These are phyloP conservation scores for Monosporozyma yasuniensis DNA, from an alignment of 805 yeast species.

Conservation along the genomic window DNA sequence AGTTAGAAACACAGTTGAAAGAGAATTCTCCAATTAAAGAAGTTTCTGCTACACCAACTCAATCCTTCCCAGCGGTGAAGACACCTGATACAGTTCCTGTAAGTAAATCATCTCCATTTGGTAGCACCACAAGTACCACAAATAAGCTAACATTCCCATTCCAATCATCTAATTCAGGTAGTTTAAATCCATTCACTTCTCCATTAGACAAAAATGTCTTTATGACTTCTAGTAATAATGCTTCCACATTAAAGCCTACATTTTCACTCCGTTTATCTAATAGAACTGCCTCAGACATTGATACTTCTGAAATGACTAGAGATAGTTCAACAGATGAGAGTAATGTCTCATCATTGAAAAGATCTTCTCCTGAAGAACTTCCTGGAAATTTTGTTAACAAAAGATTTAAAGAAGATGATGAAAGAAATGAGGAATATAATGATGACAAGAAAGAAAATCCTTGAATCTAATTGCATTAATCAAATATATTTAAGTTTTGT, in stretches of 20 bases:
- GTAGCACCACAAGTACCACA: background rate
- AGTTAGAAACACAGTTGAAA: conserved; percentile 14
- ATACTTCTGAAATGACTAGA: background rate
- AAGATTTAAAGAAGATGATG: conserved; percentile 1
- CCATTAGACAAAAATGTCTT: background rate
- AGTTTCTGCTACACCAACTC: background rate
- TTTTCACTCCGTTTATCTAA: conserved; percentile 2
- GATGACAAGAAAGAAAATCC: background rate
- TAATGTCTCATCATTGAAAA: conserved; percentile 6
- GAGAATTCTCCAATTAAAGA: background rate
- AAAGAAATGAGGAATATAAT: background rate
- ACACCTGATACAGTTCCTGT: background rate
- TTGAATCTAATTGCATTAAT: background rate
- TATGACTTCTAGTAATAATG: conserved; percentile 1
- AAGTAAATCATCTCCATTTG: background rate
- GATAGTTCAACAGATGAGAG: conserved; percentile 3
- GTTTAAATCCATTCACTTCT: conserved; percentile 1
- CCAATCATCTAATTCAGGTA: background rate
- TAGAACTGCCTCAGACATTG: background rate
- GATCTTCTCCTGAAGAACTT: conserved; percentile 8
- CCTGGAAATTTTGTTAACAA: background rate
- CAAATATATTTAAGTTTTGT: background rate
- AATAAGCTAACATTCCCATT: conserved; percentile 2
- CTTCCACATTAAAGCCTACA: conserved; percentile 5
- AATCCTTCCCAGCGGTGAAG: background rate